Evolutionary conservation across 140 eudicot species (phyloP), one percentile per base, ranked within the genome.

Genomic region (Stevia rebaudiana): DNA sequence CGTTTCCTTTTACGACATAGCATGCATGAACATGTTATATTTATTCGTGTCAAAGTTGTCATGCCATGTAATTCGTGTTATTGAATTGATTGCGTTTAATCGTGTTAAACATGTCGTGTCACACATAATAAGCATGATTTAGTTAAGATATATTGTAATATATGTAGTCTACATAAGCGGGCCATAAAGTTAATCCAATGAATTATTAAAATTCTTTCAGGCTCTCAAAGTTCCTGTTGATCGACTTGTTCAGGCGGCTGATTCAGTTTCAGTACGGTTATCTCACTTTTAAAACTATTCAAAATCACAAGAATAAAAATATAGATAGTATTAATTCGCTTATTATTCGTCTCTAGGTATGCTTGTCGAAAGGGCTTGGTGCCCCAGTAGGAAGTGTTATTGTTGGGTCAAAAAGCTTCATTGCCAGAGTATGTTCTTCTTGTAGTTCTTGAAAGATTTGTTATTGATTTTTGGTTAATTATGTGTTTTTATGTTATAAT

Each of bases 181-280:
- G 33, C 33, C 40, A 19, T n/a, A 13, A 47, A 33, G 12, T 22
- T n/a, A n/a, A 65, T 19, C 11, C 36, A 23, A 49, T 40, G 41
- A 74, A 24, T 33, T 23, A 43, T 23, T 55, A 0, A 15, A 21
- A 6, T 21, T 54, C 17, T 50, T 71, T 18, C 84, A 91, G 95
- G 98, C 95, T 48, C 91, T 91, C 21, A 84, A 87, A 49, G 95
- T 87, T 73, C 92, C 98, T 33, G 95, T 91, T 74, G 72, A 77
- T 61, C 81, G 96, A 81, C 88, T 91, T 71, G 92, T 87, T 46
- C 91, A 87, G 70, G 96, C 96, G 63, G 96, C 95, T 51, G 98
- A 91, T 72, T 87, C 95, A 12, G 98, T 85, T 59, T 87, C 95
- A 61, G 96, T 87, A 80, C 3, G 78, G 15, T 15, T 23, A 5